Percentiles rank a stretch among this genome's conserved stretches.
phyloP scores from a whole-genome alignment of 495 filamentous ascomycete species.

The Parachaetomium inaequale region DNA sequence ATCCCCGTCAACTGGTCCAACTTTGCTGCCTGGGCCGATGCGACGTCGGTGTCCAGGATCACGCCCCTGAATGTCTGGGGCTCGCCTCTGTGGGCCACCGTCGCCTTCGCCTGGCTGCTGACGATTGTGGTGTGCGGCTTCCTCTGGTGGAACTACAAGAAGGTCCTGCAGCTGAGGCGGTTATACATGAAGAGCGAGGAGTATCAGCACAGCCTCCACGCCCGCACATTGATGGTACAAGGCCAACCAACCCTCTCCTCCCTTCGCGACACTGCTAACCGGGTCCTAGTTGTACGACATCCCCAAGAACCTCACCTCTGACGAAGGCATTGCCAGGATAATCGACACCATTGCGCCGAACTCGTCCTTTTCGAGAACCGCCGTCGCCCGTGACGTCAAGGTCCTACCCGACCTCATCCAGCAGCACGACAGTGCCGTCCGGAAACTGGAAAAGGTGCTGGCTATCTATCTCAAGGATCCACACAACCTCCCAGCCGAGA shows the following conservation, averaged over 20 bases:
- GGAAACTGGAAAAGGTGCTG: constrained; percentile 73
- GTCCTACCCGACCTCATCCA: constrained; percentile 79
- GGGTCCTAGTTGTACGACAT: constrained; percentile 72
- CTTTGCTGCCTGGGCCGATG: constrained; percentile 46
- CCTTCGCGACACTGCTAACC: constrained; percentile 16
- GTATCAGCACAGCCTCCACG: constrained; percentile 83
- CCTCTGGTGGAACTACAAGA: constrained; percentile 86
- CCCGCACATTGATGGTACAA: constrained; percentile 80
- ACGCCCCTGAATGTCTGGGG: constrained; percentile 56
- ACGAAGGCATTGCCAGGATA: constrained; percentile 81
- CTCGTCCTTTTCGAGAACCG: constrained; percentile 69
- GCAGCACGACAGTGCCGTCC: constrained; percentile 76
- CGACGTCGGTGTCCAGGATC: constrained; percentile 50
- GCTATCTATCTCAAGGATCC: constrained; percentile 90
- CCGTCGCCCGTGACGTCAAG: constrained; percentile 88
- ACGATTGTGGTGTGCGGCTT: constrained; percentile 72
- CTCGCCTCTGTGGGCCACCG: constrained; percentile 70
- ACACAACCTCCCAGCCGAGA: constrained; percentile 68
- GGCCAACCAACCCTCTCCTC: not conserved
- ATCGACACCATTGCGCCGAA: constrained; percentile 72
- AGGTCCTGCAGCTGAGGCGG: constrained; percentile 64
- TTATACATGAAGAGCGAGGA: constrained; percentile 82
- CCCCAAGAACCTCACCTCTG: constrained; percentile 64
- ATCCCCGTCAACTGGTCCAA: constrained; percentile 76
- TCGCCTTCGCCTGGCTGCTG: constrained; percentile 74